These are phyloP conservation scores for Arthrobotrys musiformis DNA, from an alignment of 2,329 filamentous ascomycete genomes.

Conservation along the genomic window DNA sequence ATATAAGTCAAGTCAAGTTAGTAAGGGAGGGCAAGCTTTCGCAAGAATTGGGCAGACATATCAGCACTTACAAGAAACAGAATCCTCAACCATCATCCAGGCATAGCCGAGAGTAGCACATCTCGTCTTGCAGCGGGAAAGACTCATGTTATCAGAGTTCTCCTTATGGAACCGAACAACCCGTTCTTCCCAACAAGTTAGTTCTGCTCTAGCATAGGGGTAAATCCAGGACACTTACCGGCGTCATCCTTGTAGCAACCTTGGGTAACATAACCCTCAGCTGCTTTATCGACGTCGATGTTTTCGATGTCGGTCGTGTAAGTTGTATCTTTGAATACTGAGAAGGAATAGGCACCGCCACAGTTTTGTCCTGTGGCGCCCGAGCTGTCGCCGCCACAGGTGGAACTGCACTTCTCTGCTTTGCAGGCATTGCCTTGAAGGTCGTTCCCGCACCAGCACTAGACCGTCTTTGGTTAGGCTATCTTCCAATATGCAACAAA, in stretches of 20 bases:
- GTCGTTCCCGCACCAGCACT: conserved; percentile 14
- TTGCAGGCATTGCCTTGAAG: neutral
- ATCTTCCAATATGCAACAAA: neutral
- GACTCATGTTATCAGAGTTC: conserved; percentile 10
- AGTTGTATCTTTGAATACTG: neutral
- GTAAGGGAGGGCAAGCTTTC: neutral
- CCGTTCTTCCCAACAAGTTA: neutral
- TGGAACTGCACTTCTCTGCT: neutral
- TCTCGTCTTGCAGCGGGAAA: neutral
- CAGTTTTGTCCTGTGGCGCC: neutral
- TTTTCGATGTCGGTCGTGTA: neutral
- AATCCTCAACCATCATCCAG: conserved; percentile 2
- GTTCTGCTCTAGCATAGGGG: neutral
- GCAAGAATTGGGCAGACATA: too few relatives aligned
- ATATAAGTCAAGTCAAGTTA: neutral
- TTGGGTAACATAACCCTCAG: neutral
- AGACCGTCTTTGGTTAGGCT: neutral
- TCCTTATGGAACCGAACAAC: neutral
- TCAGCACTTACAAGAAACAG: too few relatives aligned
- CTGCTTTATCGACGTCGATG: neutral
- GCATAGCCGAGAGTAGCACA: neutral
- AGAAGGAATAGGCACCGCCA: neutral
- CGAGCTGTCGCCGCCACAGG: neutral
- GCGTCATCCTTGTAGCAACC: conserved; percentile 9
- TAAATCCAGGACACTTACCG: neutral